phyloP scores from a whole-genome alignment of 2,329 filamentous ascomycete species.

The Ophiostoma novo-ulmi region DNA sequence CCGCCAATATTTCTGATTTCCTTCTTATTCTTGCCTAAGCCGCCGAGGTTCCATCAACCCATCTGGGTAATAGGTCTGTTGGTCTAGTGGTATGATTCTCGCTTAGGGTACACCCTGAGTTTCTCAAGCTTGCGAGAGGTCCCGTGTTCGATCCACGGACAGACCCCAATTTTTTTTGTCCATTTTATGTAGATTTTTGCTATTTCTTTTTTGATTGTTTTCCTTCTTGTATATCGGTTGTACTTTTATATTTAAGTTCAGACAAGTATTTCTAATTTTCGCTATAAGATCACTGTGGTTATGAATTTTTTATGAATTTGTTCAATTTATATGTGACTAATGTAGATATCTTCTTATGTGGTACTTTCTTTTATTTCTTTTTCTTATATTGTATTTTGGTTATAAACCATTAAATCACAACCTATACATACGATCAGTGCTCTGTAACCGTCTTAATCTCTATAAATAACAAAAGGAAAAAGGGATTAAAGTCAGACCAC shows the following conservation, averaged over 20 bases:
- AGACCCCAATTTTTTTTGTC: conserved; percentile 13
- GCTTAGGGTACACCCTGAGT: conserved; percentile 15
- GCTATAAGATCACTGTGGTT: neutral
- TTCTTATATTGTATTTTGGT: no score
- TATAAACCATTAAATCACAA: no score
- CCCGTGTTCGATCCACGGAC: conserved; percentile 18
- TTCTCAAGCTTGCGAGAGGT: conserved; percentile 14
- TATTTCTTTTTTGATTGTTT: neutral
- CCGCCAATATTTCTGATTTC: no score
- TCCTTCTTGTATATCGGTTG: neutral
- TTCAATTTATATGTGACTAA: neutral
- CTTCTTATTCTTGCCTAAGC: neutral
- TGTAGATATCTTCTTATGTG: no score
- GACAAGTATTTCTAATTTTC: neutral
- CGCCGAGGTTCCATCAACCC: neutral
- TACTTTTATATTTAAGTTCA: neutral
- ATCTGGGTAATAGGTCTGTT: conserved; percentile 6
- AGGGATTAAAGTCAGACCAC: neutral
- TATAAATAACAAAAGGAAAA: neutral
- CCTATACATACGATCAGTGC: no score
- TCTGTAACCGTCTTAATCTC: no score
- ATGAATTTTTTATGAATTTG: neutral
- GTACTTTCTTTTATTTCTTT: no score
- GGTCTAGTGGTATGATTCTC: conserved; percentile 16
- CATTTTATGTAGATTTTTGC: neutral